Conservation (phyloP, 2,329 filamentous ascomycete genomes). For the Aspergillus proliferans region DNA sequence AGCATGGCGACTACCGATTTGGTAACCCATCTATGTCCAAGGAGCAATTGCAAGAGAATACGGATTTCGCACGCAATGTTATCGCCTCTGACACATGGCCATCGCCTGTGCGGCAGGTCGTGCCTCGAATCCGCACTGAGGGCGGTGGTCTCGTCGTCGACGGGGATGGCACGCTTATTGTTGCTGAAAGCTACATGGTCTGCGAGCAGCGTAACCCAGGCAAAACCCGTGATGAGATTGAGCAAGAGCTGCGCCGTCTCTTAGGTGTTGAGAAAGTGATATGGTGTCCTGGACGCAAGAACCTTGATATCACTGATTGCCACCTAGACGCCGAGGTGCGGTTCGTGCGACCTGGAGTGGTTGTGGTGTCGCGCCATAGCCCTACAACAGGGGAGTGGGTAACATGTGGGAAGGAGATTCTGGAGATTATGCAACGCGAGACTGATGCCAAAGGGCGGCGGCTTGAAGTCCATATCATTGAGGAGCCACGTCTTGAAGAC, state of each 20-base stretch:
- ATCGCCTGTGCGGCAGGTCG: slow-evolving; percentile 6
- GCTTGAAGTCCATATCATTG: slow-evolving; percentile 16
- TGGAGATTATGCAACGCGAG: slow-evolving; percentile 9
- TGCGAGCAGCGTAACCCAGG: slow-evolving; percentile 22
- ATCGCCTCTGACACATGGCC: slow-evolving; percentile 11
- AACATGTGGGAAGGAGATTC: slow-evolving; percentile 15
- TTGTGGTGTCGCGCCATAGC: slow-evolving; percentile 14
- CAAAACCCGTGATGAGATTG: slow-evolving; percentile 15
- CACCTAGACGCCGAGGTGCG: slow-evolving; percentile 23
- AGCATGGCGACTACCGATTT: slow-evolving; percentile 9
- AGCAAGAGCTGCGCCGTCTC: slow-evolving; percentile 15
- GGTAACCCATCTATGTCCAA: slow-evolving; percentile 11
- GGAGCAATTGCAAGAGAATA: slow-evolving; percentile 8
- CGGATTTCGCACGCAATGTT: slow-evolving; percentile 11
- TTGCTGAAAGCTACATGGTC: slow-evolving; percentile 23
- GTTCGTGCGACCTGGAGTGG: slow-evolving; percentile 19
- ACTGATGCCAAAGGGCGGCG: slow-evolving; percentile 19
- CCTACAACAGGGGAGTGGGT: slow-evolving; percentile 9
- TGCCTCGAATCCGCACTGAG: slow-evolving; percentile 17
- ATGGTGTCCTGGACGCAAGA: slow-evolving; percentile 21
- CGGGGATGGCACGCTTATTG: slow-evolving; percentile 25
- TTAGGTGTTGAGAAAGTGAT: slow-evolving; percentile 23
- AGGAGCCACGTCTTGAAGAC: slow-evolving; percentile 16
- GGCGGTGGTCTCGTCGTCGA: slow-evolving; percentile 23
- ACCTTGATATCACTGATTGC: slow-evolving; percentile 23